Base-by-base conservation (phyloP, 202 grass and related monocot species). In the Zizania palustris region DNA sequence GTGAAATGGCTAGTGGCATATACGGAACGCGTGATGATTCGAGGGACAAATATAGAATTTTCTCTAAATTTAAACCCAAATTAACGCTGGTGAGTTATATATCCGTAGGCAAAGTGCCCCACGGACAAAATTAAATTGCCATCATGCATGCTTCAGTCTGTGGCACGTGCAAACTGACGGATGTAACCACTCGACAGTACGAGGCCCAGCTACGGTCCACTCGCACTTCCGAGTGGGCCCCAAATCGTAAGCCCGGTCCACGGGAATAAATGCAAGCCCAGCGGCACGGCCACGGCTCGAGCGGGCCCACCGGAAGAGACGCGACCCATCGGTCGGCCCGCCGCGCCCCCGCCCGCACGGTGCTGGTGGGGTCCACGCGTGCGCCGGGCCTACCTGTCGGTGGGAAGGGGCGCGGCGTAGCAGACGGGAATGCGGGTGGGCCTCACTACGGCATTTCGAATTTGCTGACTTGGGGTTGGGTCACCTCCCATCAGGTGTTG, bases 401-500 rank as follows among this genome's bases (percentile, higher is more conserved):
- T 3, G 33, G 19, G 63, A 16, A 61, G 4, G 7, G 6, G n/a
- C 63, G 7, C 1, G 35, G 35, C 35, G 69, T 10, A 7, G 75
- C 37, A 18, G 69, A 16, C 63, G 16, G 36, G 7, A 85, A 80
- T 21, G 55, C 12, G 0, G 63, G 21, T 16, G 46, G 84, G 53
- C 53, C 75, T 63, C 75, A 42, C 48, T 10, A 1, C 3, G 8
- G n/a, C 37, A 61, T 84, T 85, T 81, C 77, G 77, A 81, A 81
- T 62, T 67, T 1, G 3, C 0, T n/a, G n/a, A n/a, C n/a, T n/a
- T n/a, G n/a, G 41, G 18, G 9, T 84, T 36, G 9, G 40, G 7
- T 80, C 76, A 80, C 86, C 71, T 71, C 4, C 19, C 61, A 65
- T 59, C 36, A 3, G 8, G 9, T 12, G 28, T 55, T 55, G n/a